Base-by-base conservation (phyloP, 139 green algal species). In the Chlorella ohadii region DNA sequence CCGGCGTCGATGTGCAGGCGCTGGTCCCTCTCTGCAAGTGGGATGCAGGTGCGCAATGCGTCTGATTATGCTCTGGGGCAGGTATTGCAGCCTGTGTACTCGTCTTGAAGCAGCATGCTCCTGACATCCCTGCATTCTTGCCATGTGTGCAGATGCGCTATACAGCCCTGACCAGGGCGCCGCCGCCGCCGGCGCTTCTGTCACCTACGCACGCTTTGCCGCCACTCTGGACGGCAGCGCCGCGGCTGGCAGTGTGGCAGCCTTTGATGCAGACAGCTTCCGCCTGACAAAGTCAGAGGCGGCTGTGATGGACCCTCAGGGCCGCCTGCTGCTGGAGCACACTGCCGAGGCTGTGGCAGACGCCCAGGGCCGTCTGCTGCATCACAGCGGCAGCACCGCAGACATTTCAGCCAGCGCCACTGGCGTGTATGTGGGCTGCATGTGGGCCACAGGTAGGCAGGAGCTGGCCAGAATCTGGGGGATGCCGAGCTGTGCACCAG, bases 221-320 rank as follows among this genome's bases (percentile, higher is more conserved):
- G 89, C 85, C 20, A 97, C 94, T 76, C 81, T 95, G 77, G 31
- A 57, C 0, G 85, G 34, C 41, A 71, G 90, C 3, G 90, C 93
- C 36, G 31, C 57, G 4, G 70, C 47, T 0, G 83, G 34, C 41
- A 71, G 90, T 1, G 91, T 93, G 51, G 31, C 57, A 6, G 70
- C 27, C 4, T 97, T 97, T 72, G 94, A 97, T 71, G 56, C 88
- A 0, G 84, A 73, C 0, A 76, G 78, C 13, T 95, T 97, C 51
- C 79, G 88, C 0, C 61, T 97, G 16, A 72, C 82, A 0, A 17
- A 16, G 3, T 22, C 57, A 2, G 94, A 97, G 81, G 91, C 90
- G 0, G 71, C 81, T 1, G 39, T 90, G 1, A 93, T 97, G 92
- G 94, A 97, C 67, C 92, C 94, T 0, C 92, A 96, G 77, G 82